phyloP scores from a whole-genome alignment of 352 stramenopile genomes.

The Globisporangium nunn region DNA sequence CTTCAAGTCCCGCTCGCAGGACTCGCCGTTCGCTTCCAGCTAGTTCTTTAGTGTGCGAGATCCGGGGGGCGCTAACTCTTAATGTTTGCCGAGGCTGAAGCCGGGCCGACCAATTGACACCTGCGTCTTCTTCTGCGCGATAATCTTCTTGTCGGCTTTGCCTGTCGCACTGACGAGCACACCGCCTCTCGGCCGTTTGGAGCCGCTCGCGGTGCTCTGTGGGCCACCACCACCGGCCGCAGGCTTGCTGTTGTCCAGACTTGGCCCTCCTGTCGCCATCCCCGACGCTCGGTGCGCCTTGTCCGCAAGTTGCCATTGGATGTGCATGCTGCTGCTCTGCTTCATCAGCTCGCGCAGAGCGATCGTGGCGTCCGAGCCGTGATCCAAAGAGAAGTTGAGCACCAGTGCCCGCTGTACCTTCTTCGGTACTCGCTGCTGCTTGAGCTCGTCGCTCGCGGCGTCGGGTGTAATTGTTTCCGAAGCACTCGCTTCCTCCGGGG shows the following conservation, averaged over 20 bases:
- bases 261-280: not conserved
- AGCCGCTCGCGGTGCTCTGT: not conserved
- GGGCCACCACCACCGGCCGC: not conserved
- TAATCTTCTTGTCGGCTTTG: slow-evolving; percentile 42
- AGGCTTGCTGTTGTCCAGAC: not conserved
- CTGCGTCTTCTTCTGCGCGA: slow-evolving; percentile 69
- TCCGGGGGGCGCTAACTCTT: slow-evolving; percentile 7
- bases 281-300: slow-evolving; percentile 6
- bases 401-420: slow-evolving; percentile 29
- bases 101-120: slow-evolving; percentile 73
- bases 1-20: not conserved
- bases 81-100: slow-evolving; percentile 74
- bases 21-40: not conserved
- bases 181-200: not conserved
- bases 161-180: slow-evolving; percentile 7
- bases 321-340: slow-evolving; percentile 79
- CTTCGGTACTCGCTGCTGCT: not conserved
- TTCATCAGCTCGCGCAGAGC: slow-evolving; percentile 95
- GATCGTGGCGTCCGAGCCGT: slow-evolving; percentile 88
- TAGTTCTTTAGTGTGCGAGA: not conserved
- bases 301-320: slow-evolving; percentile 49
- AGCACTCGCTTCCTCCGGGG: not conserved
- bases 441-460: slow-evolving; percentile 1
- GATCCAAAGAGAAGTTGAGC: slow-evolving; percentile 55
- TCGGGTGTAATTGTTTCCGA: not conserved